These are phyloP conservation scores for Geotrichum citri-aurantii DNA, from an alignment of 1,139 yeast genomes.

Conservation along the genomic window DNA sequence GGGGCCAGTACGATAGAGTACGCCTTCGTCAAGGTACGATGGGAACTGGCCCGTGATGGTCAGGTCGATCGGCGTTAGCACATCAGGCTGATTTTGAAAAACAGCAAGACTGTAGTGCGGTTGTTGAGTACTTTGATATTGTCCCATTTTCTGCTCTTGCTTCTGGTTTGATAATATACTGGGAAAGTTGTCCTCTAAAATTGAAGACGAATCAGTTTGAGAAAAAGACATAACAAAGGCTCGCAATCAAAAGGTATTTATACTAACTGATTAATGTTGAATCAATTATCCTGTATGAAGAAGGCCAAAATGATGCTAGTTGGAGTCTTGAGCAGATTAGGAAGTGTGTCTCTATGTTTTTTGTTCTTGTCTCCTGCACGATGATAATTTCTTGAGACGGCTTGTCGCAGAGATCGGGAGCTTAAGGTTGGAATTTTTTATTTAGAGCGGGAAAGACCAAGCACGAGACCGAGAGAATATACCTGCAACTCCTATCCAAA, in stretches of 20 bases:
- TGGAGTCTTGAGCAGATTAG: background rate
- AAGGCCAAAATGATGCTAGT: no score
- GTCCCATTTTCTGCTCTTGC: background rate
- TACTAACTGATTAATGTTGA: background rate
- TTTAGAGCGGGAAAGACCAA: background rate
- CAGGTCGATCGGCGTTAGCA: background rate
- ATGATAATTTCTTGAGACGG: background rate
- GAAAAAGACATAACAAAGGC: background rate
- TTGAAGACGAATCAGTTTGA: background rate
- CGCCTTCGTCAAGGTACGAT: constrained; percentile 5
- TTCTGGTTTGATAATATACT: background rate
- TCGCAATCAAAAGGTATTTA: background rate
- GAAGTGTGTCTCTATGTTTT: background rate
- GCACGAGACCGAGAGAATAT: background rate
- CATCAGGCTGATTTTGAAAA: constrained; percentile 11
- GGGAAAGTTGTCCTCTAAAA: background rate
- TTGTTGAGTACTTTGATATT: background rate
- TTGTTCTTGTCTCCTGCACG: background rate
- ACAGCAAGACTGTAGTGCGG: background rate
- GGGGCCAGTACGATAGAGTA: constrained; percentile 15
- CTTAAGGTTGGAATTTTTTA: background rate
- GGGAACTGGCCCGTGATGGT: constrained; percentile 7
- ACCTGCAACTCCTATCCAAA: background rate
- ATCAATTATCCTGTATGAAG: background rate
- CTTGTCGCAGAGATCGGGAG: background rate